phyloP scores from a whole-genome alignment of 2,329 filamentous ascomycete species.

The Exophiala phaeomuriformis region DNA sequence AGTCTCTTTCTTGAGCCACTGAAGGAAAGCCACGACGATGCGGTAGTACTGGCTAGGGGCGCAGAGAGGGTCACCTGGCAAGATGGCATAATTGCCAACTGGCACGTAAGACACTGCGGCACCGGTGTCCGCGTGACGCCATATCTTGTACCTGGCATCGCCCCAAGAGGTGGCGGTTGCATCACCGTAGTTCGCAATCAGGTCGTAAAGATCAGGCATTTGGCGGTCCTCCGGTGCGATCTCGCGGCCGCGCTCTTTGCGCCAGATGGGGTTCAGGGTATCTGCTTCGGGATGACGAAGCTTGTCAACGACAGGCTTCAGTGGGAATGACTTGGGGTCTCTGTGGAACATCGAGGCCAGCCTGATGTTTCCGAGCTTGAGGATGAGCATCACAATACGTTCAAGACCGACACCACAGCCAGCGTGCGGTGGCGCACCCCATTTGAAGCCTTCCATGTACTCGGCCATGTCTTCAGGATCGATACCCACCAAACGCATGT shows the following conservation, averaged over 20 bases:
- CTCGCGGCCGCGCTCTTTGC: slow-evolving; percentile 40
- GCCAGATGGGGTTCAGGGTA: slow-evolving; percentile 64
- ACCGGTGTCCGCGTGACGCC: slow-evolving; percentile 71
- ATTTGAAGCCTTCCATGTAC: slow-evolving; percentile 81
- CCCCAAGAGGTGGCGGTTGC: slow-evolving; percentile 91
- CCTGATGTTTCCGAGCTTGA: slow-evolving; percentile 82
- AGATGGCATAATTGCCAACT: slow-evolving; percentile 69
- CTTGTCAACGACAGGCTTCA: slow-evolving; percentile 52
- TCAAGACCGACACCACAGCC: slow-evolving; percentile 87
- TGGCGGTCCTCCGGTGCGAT: slow-evolving; percentile 41
- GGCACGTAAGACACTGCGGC: slow-evolving; percentile 79
- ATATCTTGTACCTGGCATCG: slow-evolving; percentile 79
- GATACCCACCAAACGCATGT: slow-evolving; percentile 69
- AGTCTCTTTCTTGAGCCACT: slow-evolving; percentile 63
- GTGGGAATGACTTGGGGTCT: slow-evolving; percentile 79
- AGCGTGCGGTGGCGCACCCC: slow-evolving; percentile 80
- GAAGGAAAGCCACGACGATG: slow-evolving; percentile 66
- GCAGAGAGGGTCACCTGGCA: slow-evolving; percentile 81
- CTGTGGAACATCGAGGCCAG: slow-evolving; percentile 81
- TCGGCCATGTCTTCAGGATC: slow-evolving; percentile 79
- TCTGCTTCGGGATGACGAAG: slow-evolving; percentile 84
- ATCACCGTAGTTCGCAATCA: slow-evolving; percentile 93
- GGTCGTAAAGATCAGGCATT: slow-evolving; percentile 69
- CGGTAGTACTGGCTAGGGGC: slow-evolving; percentile 67
- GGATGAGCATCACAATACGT: slow-evolving; percentile 75